Conservation (phyloP, 169 alveolate species). For the Miamiensis avidus region DNA sequence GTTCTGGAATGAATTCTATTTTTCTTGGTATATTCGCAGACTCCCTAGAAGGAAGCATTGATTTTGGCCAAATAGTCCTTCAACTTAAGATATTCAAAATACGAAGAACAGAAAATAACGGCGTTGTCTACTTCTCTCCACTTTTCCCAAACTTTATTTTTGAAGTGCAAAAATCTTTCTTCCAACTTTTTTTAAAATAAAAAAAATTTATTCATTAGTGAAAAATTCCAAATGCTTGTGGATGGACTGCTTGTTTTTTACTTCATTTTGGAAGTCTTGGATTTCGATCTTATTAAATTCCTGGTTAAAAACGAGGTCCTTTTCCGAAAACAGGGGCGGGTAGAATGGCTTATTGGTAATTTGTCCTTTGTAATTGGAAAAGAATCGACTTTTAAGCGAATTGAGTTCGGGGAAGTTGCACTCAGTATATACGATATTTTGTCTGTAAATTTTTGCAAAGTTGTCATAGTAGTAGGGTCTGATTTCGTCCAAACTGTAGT, state of each 20-base stretch:
- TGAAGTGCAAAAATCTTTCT: slow-evolving; percentile 68
- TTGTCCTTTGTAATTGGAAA: slow-evolving; percentile 61
- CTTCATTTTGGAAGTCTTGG: slow-evolving; percentile 30
- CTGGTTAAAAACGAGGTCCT: slow-evolving; percentile 37
- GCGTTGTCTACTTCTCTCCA: slow-evolving; percentile 61
- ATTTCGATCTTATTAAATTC: slow-evolving; percentile 46
- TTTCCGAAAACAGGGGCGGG: slow-evolving; percentile 30
- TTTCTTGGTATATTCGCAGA: slow-evolving; percentile 81
- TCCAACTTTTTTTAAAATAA: slow-evolving; percentile 46
- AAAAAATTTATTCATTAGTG: slow-evolving; percentile 48
- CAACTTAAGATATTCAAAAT: slow-evolving; percentile 77
- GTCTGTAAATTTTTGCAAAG: slow-evolving; percentile 60
- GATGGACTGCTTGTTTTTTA: slow-evolving; percentile 45
- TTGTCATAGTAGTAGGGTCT: slow-evolving; percentile 65
- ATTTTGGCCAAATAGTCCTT: slow-evolving; percentile 67
- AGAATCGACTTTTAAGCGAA: slow-evolving; percentile 40
- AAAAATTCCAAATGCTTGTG: slow-evolving; percentile 44
- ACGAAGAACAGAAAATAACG: slow-evolving; percentile 67
- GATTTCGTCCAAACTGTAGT: slow-evolving; percentile 66
- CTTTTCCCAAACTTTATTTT: slow-evolving; percentile 75
- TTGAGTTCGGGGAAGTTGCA: slow-evolving; percentile 72
- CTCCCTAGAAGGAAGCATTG: slow-evolving; percentile 66
- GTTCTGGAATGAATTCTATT: slow-evolving; percentile 66
- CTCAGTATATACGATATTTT: slow-evolving; percentile 67
- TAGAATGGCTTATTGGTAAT: slow-evolving; percentile 43